Percentiles rank a stretch among this genome's conserved stretches.
Conservation (phyloP, 2,329 filamentous ascomycete species). For the Thelonectria blattea region DNA sequence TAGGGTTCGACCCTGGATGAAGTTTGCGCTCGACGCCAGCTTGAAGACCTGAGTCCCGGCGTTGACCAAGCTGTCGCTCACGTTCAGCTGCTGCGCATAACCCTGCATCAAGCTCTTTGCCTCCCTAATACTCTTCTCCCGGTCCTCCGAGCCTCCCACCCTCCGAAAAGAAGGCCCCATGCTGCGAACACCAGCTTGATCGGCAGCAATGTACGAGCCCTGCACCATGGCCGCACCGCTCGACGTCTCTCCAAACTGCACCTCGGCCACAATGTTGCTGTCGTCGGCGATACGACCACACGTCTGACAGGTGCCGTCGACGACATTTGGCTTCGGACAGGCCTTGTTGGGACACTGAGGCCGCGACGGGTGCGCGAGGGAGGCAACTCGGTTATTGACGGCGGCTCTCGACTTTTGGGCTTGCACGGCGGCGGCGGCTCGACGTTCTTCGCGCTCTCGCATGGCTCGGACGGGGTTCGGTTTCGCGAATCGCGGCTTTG, state of each 20-base stretch:
- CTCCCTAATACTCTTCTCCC: slow-evolving; percentile 66
- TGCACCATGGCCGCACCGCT: slow-evolving; percentile 88
- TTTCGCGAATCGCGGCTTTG: slow-evolving; percentile 50
- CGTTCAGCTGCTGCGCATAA: slow-evolving; percentile 64
- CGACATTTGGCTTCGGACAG: slow-evolving; percentile 66
- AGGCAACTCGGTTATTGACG: slow-evolving; percentile 40
- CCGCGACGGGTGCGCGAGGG: slow-evolving; percentile 44
- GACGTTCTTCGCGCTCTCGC: slow-evolving; percentile 57
- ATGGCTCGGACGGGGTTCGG: slow-evolving; percentile 58
- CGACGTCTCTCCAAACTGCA: slow-evolving; percentile 87
- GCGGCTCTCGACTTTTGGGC: slow-evolving; percentile 39
- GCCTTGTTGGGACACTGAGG: slow-evolving; percentile 63
- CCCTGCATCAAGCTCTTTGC: slow-evolving; percentile 65
- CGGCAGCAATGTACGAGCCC: slow-evolving; percentile 84
- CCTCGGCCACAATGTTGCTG: slow-evolving; percentile 88
- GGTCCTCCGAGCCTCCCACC: slow-evolving; percentile 62
- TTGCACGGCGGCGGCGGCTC: slow-evolving; percentile 43
- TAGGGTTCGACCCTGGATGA: slow-evolving; percentile 84
- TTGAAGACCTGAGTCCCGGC: slow-evolving; percentile 77
- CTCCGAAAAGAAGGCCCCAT: slow-evolving; percentile 67
- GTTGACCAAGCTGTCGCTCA: slow-evolving; percentile 68
- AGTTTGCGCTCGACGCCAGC: slow-evolving; percentile 75
- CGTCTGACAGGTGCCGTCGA: slow-evolving; percentile 75
- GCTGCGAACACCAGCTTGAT: slow-evolving; percentile 79
- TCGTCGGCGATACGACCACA: slow-evolving; percentile 87